Evolutionary conservation across 495 filamentous ascomycete genomes (phyloP).

Genomic region (Acidiella bohemica): DNA sequence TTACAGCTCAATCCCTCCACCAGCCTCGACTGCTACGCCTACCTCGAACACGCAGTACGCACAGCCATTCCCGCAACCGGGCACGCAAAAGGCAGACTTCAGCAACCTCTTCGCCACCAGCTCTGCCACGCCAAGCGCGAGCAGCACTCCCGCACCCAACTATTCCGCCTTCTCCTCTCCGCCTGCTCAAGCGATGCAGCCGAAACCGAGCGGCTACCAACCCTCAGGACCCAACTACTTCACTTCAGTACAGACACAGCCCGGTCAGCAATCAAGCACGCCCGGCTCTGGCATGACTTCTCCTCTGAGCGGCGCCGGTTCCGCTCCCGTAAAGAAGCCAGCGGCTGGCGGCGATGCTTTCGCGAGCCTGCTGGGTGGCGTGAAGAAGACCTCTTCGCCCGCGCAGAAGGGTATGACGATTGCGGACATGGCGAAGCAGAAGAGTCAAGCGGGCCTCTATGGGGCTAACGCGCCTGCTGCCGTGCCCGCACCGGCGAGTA

Average conservation of each 20-base stretch:
- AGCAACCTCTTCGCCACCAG: slow-evolving; percentile 69
- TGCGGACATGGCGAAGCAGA: slow-evolving; percentile 89
- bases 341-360: slow-evolving; percentile 63
- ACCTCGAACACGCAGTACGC: slow-evolving; percentile 56
- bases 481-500: slow-evolving; percentile 23
- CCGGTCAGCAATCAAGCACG: slow-evolving; percentile 13
- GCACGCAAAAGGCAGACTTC: slow-evolving; percentile 63
- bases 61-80: slow-evolving; percentile 70
- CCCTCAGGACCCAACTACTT: slow-evolving; percentile 83
- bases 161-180: slow-evolving; percentile 33
- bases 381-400: slow-evolving; percentile 61
- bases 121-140: slow-evolving; percentile 50
- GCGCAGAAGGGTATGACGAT: slow-evolving; percentile 59
- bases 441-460: slow-evolving; percentile 89
- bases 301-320: slow-evolving; percentile 21
- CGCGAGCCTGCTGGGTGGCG: slow-evolving; percentile 67
- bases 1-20: slow-evolving; percentile 34
- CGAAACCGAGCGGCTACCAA: slow-evolving; percentile 59
- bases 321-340: slow-evolving; percentile 42
- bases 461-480: slow-evolving; percentile 44
- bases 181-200: slow-evolving; percentile 36
- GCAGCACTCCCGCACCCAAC: slow-evolving; percentile 36
- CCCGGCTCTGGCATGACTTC: slow-evolving; percentile 26
- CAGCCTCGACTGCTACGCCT: slow-evolving; percentile 53
- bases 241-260: slow-evolving; percentile 49